Evolutionary conservation across 1,139 yeast species (phyloP).

Genomic region (Taiozyma sp.): DNA sequence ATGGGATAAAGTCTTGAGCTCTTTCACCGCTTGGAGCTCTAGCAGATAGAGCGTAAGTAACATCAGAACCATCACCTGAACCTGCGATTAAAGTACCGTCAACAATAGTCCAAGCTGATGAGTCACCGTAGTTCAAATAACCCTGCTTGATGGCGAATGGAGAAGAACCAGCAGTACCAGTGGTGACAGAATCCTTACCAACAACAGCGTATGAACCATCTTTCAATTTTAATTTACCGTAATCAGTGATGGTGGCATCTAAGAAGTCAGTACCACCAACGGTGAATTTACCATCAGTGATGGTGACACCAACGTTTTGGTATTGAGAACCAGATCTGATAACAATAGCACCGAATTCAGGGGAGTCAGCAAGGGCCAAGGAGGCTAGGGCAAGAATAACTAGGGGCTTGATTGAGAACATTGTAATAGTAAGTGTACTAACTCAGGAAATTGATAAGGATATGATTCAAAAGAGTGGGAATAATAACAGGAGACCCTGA

Average conservation of each 20-base stretch:
- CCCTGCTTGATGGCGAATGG: slow-evolving; percentile 25
- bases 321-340: slow-evolving; percentile 29
- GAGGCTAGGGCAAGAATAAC: slow-evolving; percentile 15
- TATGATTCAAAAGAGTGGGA: neutral
- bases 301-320: slow-evolving; percentile 24
- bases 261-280: slow-evolving; percentile 12
- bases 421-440: slow-evolving; percentile 5
- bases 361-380: slow-evolving; percentile 28
- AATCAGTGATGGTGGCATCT: slow-evolving; percentile 25
- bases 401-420: slow-evolving; percentile 5
- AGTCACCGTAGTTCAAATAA: slow-evolving; percentile 22
- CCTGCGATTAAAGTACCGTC: slow-evolving; percentile 4
- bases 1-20: slow-evolving; percentile 20
- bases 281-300: slow-evolving; percentile 11
- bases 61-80: neutral
- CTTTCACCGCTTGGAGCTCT: slow-evolving; percentile 14
- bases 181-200: slow-evolving; percentile 16
- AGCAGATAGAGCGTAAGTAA: slow-evolving; percentile 11
- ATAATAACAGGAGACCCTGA: neutral
- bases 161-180: slow-evolving; percentile 23
- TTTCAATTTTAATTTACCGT: slow-evolving; percentile 25
- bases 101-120: slow-evolving; percentile 22
- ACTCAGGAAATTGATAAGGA: neutral
- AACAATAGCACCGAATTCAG: slow-evolving; percentile 26
- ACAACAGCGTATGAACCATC: slow-evolving; percentile 26